These are phyloP conservation scores for Ganoderma leucocontextum DNA, from an alignment of 1,284 basidiomycete genomes.

Conservation along the genomic window DNA sequence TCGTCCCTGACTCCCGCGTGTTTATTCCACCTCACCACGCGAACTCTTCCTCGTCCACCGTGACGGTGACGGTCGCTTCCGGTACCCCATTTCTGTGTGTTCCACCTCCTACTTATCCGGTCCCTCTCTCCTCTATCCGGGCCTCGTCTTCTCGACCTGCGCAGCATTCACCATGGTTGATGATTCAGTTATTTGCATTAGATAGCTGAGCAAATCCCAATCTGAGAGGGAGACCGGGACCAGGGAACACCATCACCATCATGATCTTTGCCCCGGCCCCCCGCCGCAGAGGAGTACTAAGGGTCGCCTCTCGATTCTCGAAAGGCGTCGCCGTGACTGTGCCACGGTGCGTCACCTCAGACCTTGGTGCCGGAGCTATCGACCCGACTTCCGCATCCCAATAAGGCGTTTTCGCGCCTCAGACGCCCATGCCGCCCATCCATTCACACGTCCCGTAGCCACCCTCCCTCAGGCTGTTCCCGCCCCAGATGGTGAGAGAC, in stretches of 20 bases:
- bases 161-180: neutral
- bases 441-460: neutral
- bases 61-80: slow-evolving; percentile 12
- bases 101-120: neutral
- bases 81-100: slow-evolving; percentile 16
- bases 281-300: neutral
- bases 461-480: neutral
- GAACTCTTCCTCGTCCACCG: slow-evolving; percentile 8
- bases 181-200: slow-evolving; percentile 5
- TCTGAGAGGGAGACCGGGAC: neutral
- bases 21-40: neutral
- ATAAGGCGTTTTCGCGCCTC: neutral
- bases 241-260: slow-evolving; percentile 32
- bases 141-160: neutral
- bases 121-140: neutral
- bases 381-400: neutral
- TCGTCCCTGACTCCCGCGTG: slow-evolving; percentile 6
- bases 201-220: slow-evolving; percentile 15
- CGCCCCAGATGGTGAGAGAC: neutral
- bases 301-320: slow-evolving; percentile 11
- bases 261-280: slow-evolving; percentile 32
- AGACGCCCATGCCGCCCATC: neutral
- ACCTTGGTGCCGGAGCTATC: slow-evolving; percentile 4
- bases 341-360: neutral
- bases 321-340: neutral